phyloP scores from a whole-genome alignment of 225 moss, liverwort and hornwort species.

The Thuidium tamariscinum region DNA sequence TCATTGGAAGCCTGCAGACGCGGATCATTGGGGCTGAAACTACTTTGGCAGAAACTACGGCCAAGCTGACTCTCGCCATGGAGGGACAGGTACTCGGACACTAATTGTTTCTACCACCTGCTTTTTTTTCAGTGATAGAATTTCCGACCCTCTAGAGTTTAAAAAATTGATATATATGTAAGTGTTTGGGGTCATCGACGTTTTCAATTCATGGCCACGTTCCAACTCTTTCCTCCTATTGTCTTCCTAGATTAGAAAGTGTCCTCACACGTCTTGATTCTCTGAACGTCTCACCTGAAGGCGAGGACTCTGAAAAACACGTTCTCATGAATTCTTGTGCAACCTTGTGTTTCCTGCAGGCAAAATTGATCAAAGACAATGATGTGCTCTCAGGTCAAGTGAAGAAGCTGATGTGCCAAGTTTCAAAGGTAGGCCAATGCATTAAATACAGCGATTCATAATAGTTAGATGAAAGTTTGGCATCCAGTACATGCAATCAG shows the following conservation, averaged over 20 bases:
- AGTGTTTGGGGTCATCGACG: neutral
- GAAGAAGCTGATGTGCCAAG: constrained; percentile 24
- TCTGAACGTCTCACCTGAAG: neutral
- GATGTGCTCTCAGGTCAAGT: constrained; percentile 25
- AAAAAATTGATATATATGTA: neutral
- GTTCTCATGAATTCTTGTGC: neutral
- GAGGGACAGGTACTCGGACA: constrained; percentile 53
- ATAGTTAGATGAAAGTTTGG: neutral
- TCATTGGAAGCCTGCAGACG: constrained; percentile 66
- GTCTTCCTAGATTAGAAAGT: neutral
- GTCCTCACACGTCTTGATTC: neutral
- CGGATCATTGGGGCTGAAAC: constrained; percentile 64
- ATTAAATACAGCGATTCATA: neutral
- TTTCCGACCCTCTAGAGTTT: neutral
- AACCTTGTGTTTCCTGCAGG: constrained; percentile 8
- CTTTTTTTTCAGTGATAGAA: neutral
- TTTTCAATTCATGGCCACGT: neutral
- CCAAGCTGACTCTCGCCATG: constrained; percentile 58
- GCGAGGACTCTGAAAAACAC: neutral
- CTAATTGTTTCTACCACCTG: neutral
- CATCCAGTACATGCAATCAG: neutral
- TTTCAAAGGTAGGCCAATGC: constrained; percentile 20
- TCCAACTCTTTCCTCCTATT: neutral
- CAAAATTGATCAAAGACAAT: constrained; percentile 23
- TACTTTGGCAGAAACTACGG: constrained; percentile 60